Base-by-base conservation (phyloP, 164 flowering plant genomes). In the Warburgia ugandensis region DNA sequence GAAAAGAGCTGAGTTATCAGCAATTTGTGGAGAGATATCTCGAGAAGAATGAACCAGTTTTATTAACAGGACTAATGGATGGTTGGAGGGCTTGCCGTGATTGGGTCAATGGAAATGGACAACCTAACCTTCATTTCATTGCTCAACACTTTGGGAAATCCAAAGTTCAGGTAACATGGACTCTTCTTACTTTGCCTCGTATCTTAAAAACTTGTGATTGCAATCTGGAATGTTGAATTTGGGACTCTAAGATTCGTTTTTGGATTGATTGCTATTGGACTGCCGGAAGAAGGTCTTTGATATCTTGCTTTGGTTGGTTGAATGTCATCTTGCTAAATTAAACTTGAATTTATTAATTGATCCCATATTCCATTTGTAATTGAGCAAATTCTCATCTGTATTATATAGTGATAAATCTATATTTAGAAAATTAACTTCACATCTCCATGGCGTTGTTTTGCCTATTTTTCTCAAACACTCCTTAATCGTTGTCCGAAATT, bases 71-170 rank as follows among this genome's bases (percentile, higher is more conserved):
- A 45, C 57, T 92, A 1, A 86, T 79, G 89, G 84, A 77, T 52
- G 81, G 66, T 55, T 92, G 99, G 96, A 70, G 68, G 55, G 88
- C 96, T 62, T 80, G 84, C 66, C 59, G 40, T 31, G 95, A 88
- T 55, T 92, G 99, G 98, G 94, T 79, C 54, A 51, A 59, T 12
- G 54, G 50, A 1, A 41, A 75, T 70, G 94, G 86, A 1, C 21
- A 52, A 2, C 95, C 99, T 16, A 75, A 92, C 74, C 85, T 92
- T 37, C 63, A 38, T 9, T 84, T 83, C 70, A 75, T 92, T 63
- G 66, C 91, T 33, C 40, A 74, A 54, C 76, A 76, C 49, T 88
- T 85, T 29, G 95, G 89, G 8, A 68, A 71, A 28, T 88, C 98
- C 35, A 69, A 5, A 64, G 95, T 88, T 56, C 96, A 86, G 91